Evolutionary conservation across 768 basidiomycete genomes (phyloP).

Genomic region (Lactifluus pinguis): DNA sequence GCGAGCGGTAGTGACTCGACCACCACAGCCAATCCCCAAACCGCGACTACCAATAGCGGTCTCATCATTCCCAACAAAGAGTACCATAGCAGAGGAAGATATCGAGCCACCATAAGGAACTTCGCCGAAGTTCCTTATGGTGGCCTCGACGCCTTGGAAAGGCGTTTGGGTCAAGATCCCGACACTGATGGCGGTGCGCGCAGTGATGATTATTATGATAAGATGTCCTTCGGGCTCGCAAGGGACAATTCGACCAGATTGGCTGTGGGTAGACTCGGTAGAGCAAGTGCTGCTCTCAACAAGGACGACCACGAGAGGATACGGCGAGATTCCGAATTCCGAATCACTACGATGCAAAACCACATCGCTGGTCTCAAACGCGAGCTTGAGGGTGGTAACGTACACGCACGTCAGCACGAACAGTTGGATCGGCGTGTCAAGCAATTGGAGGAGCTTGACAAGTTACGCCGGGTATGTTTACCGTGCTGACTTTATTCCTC

Average conservation of each 20-base stretch:
- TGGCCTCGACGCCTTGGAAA: no score
- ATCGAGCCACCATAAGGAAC: no score
- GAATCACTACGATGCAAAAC: slow-evolving; percentile 83
- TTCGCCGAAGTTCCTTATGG: no score
- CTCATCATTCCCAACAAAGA: no score
- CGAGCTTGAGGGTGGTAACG: slow-evolving; percentile 52
- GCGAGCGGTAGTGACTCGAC: no score
- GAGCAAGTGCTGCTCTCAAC: slow-evolving; percentile 28
- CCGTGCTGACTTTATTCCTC: not conserved
- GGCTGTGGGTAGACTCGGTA: slow-evolving; percentile 23
- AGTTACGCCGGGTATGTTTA: slow-evolving; percentile 52
- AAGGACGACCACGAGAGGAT: slow-evolving; percentile 66
- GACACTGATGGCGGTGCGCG: slow-evolving; percentile 29
- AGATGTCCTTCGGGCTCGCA: slow-evolving; percentile 54
- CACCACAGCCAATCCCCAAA: no score
- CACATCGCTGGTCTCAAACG: slow-evolving; percentile 64
- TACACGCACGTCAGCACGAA: slow-evolving; percentile 40
- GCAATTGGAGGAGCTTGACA: slow-evolving; percentile 63
- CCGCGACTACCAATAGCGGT: no score
- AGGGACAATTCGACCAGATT: slow-evolving; percentile 47
- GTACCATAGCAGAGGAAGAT: no score
- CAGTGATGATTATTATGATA: slow-evolving; percentile 66
- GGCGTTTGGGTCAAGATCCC: no score
- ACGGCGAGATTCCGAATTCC: slow-evolving; percentile 81
- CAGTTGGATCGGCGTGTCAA: slow-evolving; percentile 50